A percentile compares a stretch with the other conserved stretches of the same genome.
These are phyloP conservation scores for Lathyrus sativus DNA, from an alignment of 306 rosid genomes.

Conservation along the genomic window DNA sequence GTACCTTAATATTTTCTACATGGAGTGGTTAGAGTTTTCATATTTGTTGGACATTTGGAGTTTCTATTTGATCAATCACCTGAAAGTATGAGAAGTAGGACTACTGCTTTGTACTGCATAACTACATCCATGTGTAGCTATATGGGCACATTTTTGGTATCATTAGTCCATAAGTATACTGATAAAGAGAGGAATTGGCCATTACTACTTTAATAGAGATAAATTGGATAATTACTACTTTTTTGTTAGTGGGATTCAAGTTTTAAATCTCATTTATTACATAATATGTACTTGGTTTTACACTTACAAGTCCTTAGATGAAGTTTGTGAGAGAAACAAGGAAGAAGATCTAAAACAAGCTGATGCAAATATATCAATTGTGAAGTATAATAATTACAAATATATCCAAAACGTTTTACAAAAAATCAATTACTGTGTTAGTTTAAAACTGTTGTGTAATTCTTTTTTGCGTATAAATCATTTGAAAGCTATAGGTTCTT, in stretches of 20 bases:
- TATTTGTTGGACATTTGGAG: too few species aligned
- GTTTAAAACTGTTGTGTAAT: too few species aligned
- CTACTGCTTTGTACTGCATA: conserved; percentile 64
- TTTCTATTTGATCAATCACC: too few species aligned
- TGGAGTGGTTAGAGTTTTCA: too few species aligned
- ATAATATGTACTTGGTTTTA: too few species aligned
- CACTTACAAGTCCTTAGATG: conserved; percentile 63
- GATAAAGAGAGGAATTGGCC: conserved; percentile 59
- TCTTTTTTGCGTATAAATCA: too few species aligned
- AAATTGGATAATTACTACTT: conserved; percentile 63
- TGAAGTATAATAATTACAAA: too few species aligned
- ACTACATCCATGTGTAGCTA: conserved; percentile 57
- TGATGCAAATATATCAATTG: conserved; percentile 11
- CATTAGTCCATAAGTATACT: conserved; percentile 52
- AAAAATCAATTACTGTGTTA: too few species aligned
- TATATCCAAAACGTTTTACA: too few species aligned
- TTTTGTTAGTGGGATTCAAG: conserved; percentile 65
- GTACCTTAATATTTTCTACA: too few species aligned
- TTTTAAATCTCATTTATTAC: conserved; percentile 56
- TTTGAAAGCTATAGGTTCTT: too few species aligned
- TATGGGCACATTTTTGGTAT: conserved; percentile 57
- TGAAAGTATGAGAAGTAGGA: too few species aligned
- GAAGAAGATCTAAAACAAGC: conserved; percentile 44
- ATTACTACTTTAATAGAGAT: conserved; percentile 74
- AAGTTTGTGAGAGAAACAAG: conserved; percentile 34